A percentile compares a stretch with the other conserved stretches of the same genome.
Evolutionary conservation across 192 early-diverging fungal genomes (phyloP).

Genomic region (Backusella parvicylindrica): DNA sequence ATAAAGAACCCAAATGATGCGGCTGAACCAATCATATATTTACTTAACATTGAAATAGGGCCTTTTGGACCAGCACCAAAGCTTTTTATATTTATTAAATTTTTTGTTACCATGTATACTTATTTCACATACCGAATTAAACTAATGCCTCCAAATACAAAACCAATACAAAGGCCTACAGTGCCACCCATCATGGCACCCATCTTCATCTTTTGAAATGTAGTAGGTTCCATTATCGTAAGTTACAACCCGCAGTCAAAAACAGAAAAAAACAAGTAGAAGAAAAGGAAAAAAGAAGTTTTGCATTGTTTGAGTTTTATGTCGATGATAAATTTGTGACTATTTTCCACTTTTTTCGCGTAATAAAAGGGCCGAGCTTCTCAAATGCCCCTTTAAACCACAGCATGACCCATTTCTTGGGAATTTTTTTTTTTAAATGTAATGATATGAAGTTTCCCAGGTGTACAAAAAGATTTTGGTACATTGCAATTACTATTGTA

Average conservation of each 20-base stretch:
- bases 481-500: too few species aligned
- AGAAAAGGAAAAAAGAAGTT: neutral
- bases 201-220: constrained; percentile 57
- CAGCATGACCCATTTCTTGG: too few species aligned
- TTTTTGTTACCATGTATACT: neutral
- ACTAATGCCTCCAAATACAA: constrained; percentile 53
- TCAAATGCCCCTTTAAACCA: too few species aligned
- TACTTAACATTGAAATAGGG: constrained; percentile 66
- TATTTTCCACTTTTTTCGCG: too few species aligned
- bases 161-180: constrained; percentile 60
- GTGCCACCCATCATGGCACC: constrained; percentile 63
- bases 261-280: neutral
- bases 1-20: constrained; percentile 85
- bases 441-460: too few species aligned
- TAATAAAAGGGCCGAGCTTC: neutral
- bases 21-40: constrained; percentile 70
- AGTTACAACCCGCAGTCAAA: neutral
- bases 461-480: too few species aligned
- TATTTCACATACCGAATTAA: constrained; percentile 39
- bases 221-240: constrained; percentile 55
- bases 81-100: constrained; percentile 29
- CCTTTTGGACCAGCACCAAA: constrained; percentile 70
- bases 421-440: too few species aligned
- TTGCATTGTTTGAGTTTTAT: neutral
- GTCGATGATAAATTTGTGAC: neutral